Evolutionary conservation across 2,329 filamentous ascomycete species (phyloP).

Genomic region (Phyllosticta paracitricarpa): DNA sequence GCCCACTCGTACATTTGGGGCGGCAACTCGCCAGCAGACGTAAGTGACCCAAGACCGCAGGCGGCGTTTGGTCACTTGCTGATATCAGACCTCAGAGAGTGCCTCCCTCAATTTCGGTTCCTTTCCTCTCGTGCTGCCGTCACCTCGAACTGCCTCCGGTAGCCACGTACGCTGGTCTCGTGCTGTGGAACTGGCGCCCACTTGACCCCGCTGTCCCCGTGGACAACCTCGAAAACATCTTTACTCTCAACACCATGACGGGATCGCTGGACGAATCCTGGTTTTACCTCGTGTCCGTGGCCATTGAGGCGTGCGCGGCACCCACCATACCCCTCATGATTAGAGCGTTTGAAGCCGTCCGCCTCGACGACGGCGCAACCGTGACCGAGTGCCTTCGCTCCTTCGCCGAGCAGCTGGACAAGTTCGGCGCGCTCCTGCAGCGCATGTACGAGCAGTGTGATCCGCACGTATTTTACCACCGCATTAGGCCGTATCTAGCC

Average conservation of each 20-base stretch:
- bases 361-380: constrained; percentile 55
- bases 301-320: constrained; percentile 85
- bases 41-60: constrained; percentile 25
- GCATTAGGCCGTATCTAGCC: constrained; percentile 89
- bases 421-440: constrained; percentile 66
- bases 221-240: constrained; percentile 77
- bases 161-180: constrained; percentile 84
- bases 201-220: constrained; percentile 75
- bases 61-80: not conserved
- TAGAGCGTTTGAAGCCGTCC: constrained; percentile 70
- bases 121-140: constrained; percentile 65
- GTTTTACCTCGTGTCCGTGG: constrained; percentile 95
- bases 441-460: constrained; percentile 96
- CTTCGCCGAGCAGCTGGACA: constrained; percentile 81
- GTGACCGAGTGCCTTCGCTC: constrained; percentile 68
- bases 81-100: constrained; percentile 39
- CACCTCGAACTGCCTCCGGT: constrained; percentile 82
- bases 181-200: constrained; percentile 94
- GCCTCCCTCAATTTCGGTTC: constrained; percentile 72
- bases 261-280: constrained; percentile 94
- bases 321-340: constrained; percentile 85
- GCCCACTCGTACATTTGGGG: constrained; percentile 88
- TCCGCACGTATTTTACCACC: constrained; percentile 87
- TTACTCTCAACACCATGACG: constrained; percentile 82
- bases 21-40: constrained; percentile 62